Conservation (phyloP, 2,329 filamentous ascomycete species). For the Chrysoporthe deuterocubensis region DNA sequence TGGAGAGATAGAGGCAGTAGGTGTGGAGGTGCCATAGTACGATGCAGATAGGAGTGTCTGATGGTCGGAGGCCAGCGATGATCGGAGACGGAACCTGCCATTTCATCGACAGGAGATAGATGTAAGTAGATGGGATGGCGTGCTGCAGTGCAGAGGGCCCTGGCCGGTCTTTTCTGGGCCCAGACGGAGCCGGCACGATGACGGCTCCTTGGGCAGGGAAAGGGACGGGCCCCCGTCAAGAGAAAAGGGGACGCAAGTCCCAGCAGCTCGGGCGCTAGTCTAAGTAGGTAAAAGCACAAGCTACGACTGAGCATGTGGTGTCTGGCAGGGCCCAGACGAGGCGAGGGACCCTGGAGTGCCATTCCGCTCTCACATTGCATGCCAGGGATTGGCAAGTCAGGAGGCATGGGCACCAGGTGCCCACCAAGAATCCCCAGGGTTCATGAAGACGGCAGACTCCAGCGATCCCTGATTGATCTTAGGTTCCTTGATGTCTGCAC, state of each 20-base stretch:
- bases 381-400: conserved; percentile 10
- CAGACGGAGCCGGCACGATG: not conserved
- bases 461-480: not conserved
- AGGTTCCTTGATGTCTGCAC: not conserved
- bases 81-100: not conserved
- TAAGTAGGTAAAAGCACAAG: conserved; percentile 1
- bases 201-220: not conserved
- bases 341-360: conserved; percentile 16
- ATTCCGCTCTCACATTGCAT: conserved; percentile 9
- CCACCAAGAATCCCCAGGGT: not conserved
- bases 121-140: not conserved
- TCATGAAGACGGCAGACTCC: not conserved
- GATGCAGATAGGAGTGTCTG: not conserved
- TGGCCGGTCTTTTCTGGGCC: not conserved
- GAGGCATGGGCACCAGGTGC: conserved; percentile 1
- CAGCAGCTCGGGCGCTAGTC: conserved; percentile 20
- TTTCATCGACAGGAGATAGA: not conserved
- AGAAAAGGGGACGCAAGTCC: conserved; percentile 9
- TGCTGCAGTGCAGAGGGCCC: not conserved
- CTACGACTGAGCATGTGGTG: conserved; percentile 13
- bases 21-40: not conserved
- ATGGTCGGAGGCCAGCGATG: not conserved
- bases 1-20: not conserved
- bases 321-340: not conserved
- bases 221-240: not conserved